Conservation (phyloP, 306 rosid genomes). For the Canavalia gladiata region DNA sequence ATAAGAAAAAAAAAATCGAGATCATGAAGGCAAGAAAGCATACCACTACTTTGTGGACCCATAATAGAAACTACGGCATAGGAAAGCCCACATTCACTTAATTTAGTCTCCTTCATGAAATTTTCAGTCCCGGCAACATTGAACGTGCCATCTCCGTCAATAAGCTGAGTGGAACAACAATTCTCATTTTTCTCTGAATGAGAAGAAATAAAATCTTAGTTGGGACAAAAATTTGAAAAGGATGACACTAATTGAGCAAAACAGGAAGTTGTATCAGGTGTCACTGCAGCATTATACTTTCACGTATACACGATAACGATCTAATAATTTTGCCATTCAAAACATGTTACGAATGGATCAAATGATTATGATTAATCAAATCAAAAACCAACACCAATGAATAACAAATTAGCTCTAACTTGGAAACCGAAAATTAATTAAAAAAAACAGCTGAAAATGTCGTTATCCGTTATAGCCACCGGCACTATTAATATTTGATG, state of each 20-base stretch:
- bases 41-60: constrained; percentile 99
- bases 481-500: background rate
- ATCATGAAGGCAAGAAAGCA: constrained; percentile 44
- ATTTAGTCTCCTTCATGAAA: constrained; percentile 74
- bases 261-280: background rate
- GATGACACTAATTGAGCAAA: background rate
- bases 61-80: constrained; percentile 89
- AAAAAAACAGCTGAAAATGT: constrained; percentile 41
- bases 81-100: constrained; percentile 87
- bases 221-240: constrained; percentile 11
- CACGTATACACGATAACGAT: background rate
- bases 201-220: constrained; percentile 41
- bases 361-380: constrained; percentile 39
- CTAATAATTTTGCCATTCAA: constrained; percentile 29
- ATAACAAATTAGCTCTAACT: constrained; percentile 30
- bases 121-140: constrained; percentile 72
- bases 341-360: constrained; percentile 36
- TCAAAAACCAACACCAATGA: constrained; percentile 42
- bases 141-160: constrained; percentile 89
- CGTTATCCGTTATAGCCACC: constrained; percentile 16
- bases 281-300: background rate
- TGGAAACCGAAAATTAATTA: constrained; percentile 38
- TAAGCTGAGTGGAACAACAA: constrained; percentile 80
- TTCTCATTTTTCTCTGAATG: constrained; percentile 58
- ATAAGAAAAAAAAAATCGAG: constrained; percentile 16